A percentile compares a stretch with the other conserved stretches of the same genome.
These are phyloP conservation scores for Xanthoceras sorbifolium DNA, from an alignment of 345 rosid species.

Conservation along the genomic window DNA sequence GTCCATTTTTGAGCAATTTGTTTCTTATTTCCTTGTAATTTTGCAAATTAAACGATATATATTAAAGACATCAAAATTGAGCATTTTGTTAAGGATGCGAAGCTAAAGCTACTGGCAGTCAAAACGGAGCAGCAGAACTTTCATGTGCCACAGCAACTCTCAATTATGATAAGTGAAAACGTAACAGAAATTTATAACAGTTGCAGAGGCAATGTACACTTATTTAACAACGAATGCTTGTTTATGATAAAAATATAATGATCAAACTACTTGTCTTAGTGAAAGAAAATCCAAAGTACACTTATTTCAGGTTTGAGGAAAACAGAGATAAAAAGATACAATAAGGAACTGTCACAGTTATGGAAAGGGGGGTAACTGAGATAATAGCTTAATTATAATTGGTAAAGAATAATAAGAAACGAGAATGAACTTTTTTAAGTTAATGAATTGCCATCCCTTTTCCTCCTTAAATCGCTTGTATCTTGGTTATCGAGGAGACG, in stretches of 20 bases:
- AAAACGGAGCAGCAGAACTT: background rate
- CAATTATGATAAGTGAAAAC: background rate
- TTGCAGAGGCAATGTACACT: background rate
- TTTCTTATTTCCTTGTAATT: background rate
- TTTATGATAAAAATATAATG: background rate
- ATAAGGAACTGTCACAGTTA: background rate
- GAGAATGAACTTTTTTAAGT: slow-evolving; percentile 4
- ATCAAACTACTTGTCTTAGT: background rate
- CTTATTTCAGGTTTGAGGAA: background rate
- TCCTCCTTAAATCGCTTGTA: slow-evolving; percentile 11
- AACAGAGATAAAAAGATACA: background rate
- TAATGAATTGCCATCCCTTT: slow-evolving; percentile 14
- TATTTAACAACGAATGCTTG: background rate
- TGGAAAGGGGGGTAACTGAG: slow-evolving; percentile 3
- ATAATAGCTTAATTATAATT: background rate
- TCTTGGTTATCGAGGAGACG: slow-evolving; percentile 17
- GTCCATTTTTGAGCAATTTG: background rate
- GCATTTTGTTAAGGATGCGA: background rate
- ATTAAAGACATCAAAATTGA: background rate
- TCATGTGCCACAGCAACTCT: background rate
- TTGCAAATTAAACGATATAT: background rate
- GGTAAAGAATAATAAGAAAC: slow-evolving; percentile 18
- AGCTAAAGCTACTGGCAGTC: background rate
- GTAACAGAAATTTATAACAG: too few relatives aligned
- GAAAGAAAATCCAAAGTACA: background rate